These are phyloP conservation scores for Ophiostoma montium DNA, from an alignment of 2,329 filamentous ascomycete genomes.

Conservation along the genomic window DNA sequence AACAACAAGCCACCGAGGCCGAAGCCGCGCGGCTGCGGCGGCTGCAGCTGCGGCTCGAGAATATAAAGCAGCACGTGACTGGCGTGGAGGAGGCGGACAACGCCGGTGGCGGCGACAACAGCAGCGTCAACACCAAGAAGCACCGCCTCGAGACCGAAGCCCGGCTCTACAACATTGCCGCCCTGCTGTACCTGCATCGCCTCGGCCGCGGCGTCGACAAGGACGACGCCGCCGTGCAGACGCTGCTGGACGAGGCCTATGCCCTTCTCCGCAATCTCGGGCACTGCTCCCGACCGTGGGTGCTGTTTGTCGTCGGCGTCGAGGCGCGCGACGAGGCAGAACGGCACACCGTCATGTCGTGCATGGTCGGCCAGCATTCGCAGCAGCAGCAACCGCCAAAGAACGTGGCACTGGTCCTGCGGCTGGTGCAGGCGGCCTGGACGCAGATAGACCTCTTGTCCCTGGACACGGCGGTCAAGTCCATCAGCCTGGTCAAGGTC, in stretches of 20 bases:
- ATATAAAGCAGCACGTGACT: constrained; percentile 6
- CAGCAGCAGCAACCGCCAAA: not conserved
- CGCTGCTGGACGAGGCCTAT: not conserved
- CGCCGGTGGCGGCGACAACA: constrained; percentile 1
- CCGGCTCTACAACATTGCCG: not conserved
- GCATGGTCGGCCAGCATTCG: not conserved
- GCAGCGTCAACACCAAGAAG: not conserved
- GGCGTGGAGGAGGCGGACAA: constrained; percentile 2
- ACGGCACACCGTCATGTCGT: constrained; percentile 3
- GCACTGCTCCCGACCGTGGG: constrained; percentile 9
- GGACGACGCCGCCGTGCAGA: not conserved
- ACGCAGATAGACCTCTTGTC: constrained; percentile 7
- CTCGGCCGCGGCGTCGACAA: not conserved
- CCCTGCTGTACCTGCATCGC: not conserved
- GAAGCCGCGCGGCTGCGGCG: too few species aligned
- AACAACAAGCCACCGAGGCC: constrained; percentile 1
- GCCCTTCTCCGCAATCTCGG: not conserved
- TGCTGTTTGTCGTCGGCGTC: constrained; percentile 11
- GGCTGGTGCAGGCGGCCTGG: not conserved
- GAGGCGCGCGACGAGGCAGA: constrained; percentile 11
- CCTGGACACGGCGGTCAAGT: not conserved
- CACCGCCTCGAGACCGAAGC: not conserved
- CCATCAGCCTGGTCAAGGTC: constrained; percentile 1
- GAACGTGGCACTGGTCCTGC: not conserved
- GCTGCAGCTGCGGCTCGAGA: constrained; percentile 10